These are phyloP conservation scores for Cunninghamia lanceolata DNA, from an alignment of 75 land plant species.

Conservation along the genomic window DNA sequence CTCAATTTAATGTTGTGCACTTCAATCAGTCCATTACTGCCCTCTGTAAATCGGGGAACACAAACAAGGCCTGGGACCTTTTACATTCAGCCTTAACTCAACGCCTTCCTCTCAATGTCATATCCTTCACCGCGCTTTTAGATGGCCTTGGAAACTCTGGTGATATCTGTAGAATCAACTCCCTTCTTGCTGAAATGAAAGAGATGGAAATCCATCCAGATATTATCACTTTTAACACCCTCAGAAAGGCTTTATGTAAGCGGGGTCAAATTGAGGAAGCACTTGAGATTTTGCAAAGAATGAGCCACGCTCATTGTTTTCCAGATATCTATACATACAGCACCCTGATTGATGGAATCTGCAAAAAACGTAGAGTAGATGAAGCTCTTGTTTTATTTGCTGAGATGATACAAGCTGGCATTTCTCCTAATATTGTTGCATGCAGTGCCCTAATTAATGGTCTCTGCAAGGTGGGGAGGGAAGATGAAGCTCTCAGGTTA, in stretches of 20 bases:
- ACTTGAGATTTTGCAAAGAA: background rate
- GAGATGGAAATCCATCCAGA: background rate
- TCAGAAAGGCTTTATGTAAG: no score
- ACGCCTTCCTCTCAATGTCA: background rate
- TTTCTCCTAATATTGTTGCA: slow-evolving; percentile 17
- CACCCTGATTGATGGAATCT: background rate
- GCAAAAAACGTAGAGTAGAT: background rate
- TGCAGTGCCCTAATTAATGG: slow-evolving; percentile 45
- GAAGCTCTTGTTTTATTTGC: background rate
- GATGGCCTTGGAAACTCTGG: background rate
- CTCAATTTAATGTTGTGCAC: background rate
- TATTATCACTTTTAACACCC: no score
- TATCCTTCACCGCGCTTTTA: background rate
- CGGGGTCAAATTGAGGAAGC: slow-evolving; percentile 1
- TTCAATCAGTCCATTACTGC: slow-evolving; percentile 26
- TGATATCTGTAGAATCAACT: background rate
- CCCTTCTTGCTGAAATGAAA: background rate
- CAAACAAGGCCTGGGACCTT: slow-evolving; percentile 35
- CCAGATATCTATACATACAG: slow-evolving; percentile 10
- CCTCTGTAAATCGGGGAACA: slow-evolving; percentile 20
- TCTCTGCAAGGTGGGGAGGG: slow-evolving; percentile 10
- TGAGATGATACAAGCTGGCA: slow-evolving; percentile 8
- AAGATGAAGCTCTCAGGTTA: slow-evolving; percentile 9
- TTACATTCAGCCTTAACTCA: slow-evolving; percentile 16
- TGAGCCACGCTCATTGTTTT: background rate